Evolutionary conservation across 2,329 filamentous ascomycete species (phyloP).

Genomic region (Plenodomus biglobosus): DNA sequence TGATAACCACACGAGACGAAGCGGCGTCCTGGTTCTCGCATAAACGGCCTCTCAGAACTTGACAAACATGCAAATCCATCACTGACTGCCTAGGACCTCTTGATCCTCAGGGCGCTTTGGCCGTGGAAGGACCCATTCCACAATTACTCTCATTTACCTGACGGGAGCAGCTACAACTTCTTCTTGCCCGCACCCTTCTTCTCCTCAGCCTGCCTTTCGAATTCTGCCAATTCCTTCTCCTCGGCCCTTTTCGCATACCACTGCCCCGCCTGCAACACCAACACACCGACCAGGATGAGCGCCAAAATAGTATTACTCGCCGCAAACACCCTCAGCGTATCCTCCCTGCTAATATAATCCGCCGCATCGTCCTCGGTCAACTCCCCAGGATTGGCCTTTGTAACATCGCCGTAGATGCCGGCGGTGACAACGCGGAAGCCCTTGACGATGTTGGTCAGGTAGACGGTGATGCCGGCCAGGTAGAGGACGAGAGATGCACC

Average conservation of each 20-base stretch:
- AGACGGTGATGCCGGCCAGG: conserved; percentile 86
- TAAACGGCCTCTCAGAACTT: too few species aligned
- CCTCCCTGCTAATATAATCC: conserved; percentile 77
- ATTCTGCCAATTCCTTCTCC: conserved; percentile 71
- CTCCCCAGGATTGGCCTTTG: conserved; percentile 34
- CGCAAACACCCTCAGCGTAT: conserved; percentile 84
- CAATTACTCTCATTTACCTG: too few species aligned
- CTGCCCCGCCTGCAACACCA: conserved; percentile 93
- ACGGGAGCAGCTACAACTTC: conserved; percentile 28
- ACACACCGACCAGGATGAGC: conserved; percentile 83
- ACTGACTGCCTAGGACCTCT: too few species aligned
- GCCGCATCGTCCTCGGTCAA: conserved; percentile 46
- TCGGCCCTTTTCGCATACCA: conserved; percentile 99
- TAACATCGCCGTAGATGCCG: conserved; percentile 63
- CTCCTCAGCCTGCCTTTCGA: conserved; percentile 52
- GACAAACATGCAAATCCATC: too few species aligned
- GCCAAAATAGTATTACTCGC: conserved; percentile 97
- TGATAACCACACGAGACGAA: too few species aligned
- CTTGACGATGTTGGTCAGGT: conserved; percentile 95
- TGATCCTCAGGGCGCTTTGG: too few species aligned
- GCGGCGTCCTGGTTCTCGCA: too few species aligned
- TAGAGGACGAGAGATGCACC: conserved; percentile 71
- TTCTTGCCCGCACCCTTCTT: conserved; percentile 39
- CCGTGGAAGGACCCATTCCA: too few species aligned
- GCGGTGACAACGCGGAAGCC: conserved; percentile 80